Evolutionary conservation across 257 asterid species (phyloP).

Genomic region (Petunia axillaris): DNA sequence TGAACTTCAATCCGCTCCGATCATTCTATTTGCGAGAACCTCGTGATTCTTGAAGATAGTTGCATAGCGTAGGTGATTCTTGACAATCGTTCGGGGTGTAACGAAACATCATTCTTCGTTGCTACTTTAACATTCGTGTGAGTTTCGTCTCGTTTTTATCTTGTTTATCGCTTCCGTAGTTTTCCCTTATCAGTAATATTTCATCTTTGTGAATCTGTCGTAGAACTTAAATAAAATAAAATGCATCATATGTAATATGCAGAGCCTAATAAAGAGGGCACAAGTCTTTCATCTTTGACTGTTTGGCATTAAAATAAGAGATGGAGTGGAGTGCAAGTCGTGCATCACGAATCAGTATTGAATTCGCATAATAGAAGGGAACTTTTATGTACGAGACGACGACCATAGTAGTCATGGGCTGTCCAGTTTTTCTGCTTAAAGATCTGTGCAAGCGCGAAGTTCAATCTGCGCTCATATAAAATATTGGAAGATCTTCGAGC

Average conservation of each 20-base stretch:
- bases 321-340: conserved; percentile 21
- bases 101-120: too few relatives aligned
- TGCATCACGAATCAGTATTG: not conserved
- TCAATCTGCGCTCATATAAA: not conserved
- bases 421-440: conserved; percentile 21
- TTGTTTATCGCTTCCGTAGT: too few relatives aligned
- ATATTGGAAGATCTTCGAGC: too few relatives aligned
- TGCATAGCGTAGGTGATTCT: too few relatives aligned
- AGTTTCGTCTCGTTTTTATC: too few relatives aligned
- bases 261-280: not conserved
- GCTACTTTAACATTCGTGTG: too few relatives aligned
- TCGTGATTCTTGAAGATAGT: too few relatives aligned
- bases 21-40: too few relatives aligned
- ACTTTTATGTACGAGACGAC: not conserved
- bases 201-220: not conserved
- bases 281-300: not conserved
- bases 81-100: too few relatives aligned
- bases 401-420: conserved; percentile 13
- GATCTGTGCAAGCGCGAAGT: conserved; percentile 21
- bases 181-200: not conserved
- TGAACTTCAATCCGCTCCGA: too few relatives aligned
- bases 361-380: not conserved
- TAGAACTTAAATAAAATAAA: not conserved
- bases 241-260: not conserved
- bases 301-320: not conserved